Evolutionary conservation across 352 stramenopile species (phyloP), one percentile per base, ranked within the genome.

Genomic region (Pythium sp.): DNA sequence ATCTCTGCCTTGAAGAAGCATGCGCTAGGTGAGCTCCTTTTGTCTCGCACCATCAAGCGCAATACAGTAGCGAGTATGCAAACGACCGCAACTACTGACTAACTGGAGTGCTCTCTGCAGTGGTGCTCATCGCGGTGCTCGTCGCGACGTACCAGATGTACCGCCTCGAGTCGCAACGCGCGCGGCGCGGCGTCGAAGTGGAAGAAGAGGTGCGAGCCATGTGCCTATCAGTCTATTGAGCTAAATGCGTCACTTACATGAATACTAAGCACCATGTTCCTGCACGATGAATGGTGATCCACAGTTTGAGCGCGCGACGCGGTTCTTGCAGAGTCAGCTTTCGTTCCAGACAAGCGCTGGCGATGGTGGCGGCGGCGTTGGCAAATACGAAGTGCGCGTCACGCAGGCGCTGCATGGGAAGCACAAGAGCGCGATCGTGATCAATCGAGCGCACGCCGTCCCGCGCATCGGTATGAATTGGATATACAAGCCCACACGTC

Each of bases 111-210:
- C 14, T 54, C 15, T 12, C 1, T 20, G 24, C 24, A 93, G 84
- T 90, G 66, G 74, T 91, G 54, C 9, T 87, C 26, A 64, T 90
- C 32, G 84, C 82, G 14, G 70, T 91, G 60, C 59, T 89, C 49
- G 69, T 87, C 20, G 80, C 82, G 28, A 79, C 81, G 43, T 91
- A 87, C 62, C 82, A 86, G 18, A 78, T 93, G 47, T 79, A 75
- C 22, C 74, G 72, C 41, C 73, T 93, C 43, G 81, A 90, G 72
- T 56, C 72, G 41, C 75, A 83, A 28, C 79, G 82, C 49, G 65
- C 66, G 30, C 69, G 66, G 20, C 71, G 65, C 30, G 65, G 66
- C 32, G 61, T 54, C 30, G 64, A 61, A 18, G 68, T 82, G 18
- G 73, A 88, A 61, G 68, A 89, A 32, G 67, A 89, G 49, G 79